phyloP scores from a whole-genome alignment of 257 asterid species.

The Scutellaria barbata region DNA sequence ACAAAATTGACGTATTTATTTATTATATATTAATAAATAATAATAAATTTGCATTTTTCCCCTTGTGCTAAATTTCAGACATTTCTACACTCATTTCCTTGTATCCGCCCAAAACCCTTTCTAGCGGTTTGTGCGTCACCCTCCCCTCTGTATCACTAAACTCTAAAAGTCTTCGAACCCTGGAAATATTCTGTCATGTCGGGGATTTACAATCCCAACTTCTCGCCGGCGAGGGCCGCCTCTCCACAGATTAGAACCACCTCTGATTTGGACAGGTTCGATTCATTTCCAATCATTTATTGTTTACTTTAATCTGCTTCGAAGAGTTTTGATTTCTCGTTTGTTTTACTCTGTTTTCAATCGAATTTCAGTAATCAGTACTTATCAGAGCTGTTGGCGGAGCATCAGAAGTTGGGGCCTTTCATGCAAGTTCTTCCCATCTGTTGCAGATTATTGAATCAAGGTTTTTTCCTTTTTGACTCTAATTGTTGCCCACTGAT shows the following conservation, averaged over 20 bases:
- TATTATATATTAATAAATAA: not conserved
- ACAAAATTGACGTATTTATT: not conserved
- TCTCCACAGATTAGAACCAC: slow-evolving; percentile 81
- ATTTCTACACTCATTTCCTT: slow-evolving; percentile 25
- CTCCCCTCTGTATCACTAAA: slow-evolving; percentile 19
- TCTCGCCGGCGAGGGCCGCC: slow-evolving; percentile 89
- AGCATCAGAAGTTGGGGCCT: slow-evolving; percentile 96
- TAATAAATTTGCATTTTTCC: too few species aligned
- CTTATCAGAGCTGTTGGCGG: slow-evolving; percentile 92
- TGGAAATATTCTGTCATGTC: slow-evolving; percentile 54
- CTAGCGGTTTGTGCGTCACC: slow-evolving; percentile 32
- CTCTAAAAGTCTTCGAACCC: slow-evolving; percentile 8
- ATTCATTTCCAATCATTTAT: not conserved
- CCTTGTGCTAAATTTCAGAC: slow-evolving; percentile 34
- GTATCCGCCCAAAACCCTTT: slow-evolving; percentile 34
- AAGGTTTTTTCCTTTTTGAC: slow-evolving; percentile 48
- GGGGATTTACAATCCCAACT: slow-evolving; percentile 81
- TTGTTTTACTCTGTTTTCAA: not conserved
- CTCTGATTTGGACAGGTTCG: slow-evolving; percentile 86
- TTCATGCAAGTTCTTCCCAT: slow-evolving; percentile 94
- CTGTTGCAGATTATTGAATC: slow-evolving; percentile 88
- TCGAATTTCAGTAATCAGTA: slow-evolving; percentile 63
- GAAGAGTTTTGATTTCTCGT: slow-evolving; percentile 31
- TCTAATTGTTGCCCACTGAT: not conserved
- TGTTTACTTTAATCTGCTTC: slow-evolving; percentile 44